Evolutionary conservation across 2,329 filamentous ascomycete genomes (phyloP).

Genomic region (Fusarium devonianum): DNA sequence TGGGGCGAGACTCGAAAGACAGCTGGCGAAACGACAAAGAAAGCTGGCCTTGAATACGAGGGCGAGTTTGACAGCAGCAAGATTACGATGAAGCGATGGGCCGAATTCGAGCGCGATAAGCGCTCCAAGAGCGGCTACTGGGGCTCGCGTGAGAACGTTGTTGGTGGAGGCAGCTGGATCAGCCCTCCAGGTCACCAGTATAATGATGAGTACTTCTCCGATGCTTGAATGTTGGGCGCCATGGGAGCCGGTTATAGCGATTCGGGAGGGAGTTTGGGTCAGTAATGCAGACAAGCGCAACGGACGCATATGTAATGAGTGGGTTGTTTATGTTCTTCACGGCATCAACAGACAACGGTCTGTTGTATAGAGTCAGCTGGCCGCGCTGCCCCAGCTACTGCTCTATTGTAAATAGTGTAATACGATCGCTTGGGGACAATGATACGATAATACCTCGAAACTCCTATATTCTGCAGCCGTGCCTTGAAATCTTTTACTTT

Average conservation of each 20-base stretch:
- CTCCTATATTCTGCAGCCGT: background rate
- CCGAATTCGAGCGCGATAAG: conserved; percentile 84
- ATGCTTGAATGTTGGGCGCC: conserved; percentile 48
- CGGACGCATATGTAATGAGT: conserved; percentile 38
- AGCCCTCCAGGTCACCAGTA: conserved; percentile 54
- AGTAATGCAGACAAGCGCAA: conserved; percentile 27
- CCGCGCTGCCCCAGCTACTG: conserved; percentile 30
- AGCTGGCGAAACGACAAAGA: conserved; percentile 86
- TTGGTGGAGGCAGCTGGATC: conserved; percentile 53
- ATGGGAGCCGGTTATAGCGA: conserved; percentile 23
- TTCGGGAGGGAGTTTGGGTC: conserved; percentile 33
- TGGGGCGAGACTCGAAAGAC: conserved; percentile 99
- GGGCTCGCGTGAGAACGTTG: conserved; percentile 60
- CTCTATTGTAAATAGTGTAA: conserved; percentile 34
- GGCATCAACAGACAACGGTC: conserved; percentile 22
- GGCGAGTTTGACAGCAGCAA: conserved; percentile 98
- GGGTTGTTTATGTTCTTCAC: conserved; percentile 29
- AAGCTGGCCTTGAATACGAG: conserved; percentile 84
- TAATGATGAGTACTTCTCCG: conserved; percentile 64
- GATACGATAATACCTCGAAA: too few relatives aligned
- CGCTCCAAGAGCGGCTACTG: conserved; percentile 59
- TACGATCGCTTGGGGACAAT: conserved; percentile 11
- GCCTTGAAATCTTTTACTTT: background rate
- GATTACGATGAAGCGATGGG: conserved; percentile 99
- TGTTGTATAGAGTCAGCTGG: conserved; percentile 38